Evolutionary conservation across 1,139 yeast genomes (phyloP).

Genomic region (Arxiozyma slooffiae): DNA sequence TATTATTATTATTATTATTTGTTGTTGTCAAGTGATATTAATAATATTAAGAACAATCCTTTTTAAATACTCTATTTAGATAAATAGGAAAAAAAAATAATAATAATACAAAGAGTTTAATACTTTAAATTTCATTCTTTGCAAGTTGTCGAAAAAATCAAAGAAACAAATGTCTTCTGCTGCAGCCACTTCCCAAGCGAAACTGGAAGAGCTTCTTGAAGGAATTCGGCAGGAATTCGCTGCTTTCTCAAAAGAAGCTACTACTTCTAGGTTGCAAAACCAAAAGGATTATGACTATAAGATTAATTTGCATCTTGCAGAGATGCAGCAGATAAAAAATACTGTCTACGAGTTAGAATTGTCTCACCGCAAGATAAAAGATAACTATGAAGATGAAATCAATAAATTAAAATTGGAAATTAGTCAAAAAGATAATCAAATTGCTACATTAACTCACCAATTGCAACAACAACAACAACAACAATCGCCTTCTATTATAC

Average conservation of each 20-base stretch:
- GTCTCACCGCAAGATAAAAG: slow-evolving; percentile 92
- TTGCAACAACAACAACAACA: too few species aligned
- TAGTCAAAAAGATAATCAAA: slow-evolving; percentile 60
- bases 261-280: slow-evolving; percentile 68
- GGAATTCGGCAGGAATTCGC: slow-evolving; percentile 91
- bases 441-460: slow-evolving; percentile 34
- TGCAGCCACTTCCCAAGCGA: slow-evolving; percentile 9
- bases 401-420: slow-evolving; percentile 75
- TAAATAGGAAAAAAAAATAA: not conserved
- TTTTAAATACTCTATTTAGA: not conserved
- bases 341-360: slow-evolving; percentile 88
- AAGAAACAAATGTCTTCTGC: slow-evolving; percentile 9
- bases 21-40: not conserved
- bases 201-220: slow-evolving; percentile 58
- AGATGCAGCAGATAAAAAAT: slow-evolving; percentile 88
- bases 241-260: slow-evolving; percentile 75
- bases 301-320: slow-evolving; percentile 85
- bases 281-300: slow-evolving; percentile 90
- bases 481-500: slow-evolving; percentile 15
- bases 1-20: not conserved
- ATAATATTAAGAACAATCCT: not conserved
- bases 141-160: not conserved
- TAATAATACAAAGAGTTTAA: too few species aligned
- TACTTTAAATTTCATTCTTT: not conserved
- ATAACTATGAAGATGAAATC: slow-evolving; percentile 90